Evolutionary conservation across 805 yeast species (phyloP), one percentile per base, ranked within the genome.

Genomic region (Candida xiaguanensis): DNA sequence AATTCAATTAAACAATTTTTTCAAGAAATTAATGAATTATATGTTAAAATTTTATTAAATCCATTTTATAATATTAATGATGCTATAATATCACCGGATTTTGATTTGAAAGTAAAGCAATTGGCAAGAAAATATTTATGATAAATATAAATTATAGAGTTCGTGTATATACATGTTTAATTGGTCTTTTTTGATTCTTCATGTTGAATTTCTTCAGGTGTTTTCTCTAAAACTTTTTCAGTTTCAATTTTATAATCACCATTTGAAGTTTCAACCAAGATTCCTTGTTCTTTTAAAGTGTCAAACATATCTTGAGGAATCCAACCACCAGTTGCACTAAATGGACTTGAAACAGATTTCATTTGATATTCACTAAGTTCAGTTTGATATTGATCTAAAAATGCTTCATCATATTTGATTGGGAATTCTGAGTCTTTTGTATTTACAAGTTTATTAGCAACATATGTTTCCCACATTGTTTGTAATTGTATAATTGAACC

Each of bases 281-380:
- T 70, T 1, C 91, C 93, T 44, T 80, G 80, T 15, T 78, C 77
- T 29, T 79, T 61, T 51, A 87, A 70, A 35, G 76, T 75, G 24
- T 78, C 82, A 55, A 91, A 90, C 84, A 88, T 79, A 56, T 88
- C 95, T 56, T 88, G 96, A 13, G 98, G 96, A 41, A 93, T 76
- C 96, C 97, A 91, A 4, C 96, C 96, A 39, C 85, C 84, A 17
- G 96, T 85, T 34, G 91, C 91, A 22, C 86, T 82, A 61, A 88
- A 90, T 30, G 97, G 96, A 36, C 80, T 74, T 5, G 80, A 70
- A 26, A 82, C 74, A 34, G 85, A 63, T 49, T 77, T 79, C 46
- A 75, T 65, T 61, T 87, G 91, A 67, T 86, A 85, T 22, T 70
- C 74, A 42, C 76, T 80, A 50, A 87, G 70, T 18, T 74, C 75